Evolutionary conservation across 2,329 filamentous ascomycete genomes (phyloP).

Genomic region (Ascocoryne sarcoides): DNA sequence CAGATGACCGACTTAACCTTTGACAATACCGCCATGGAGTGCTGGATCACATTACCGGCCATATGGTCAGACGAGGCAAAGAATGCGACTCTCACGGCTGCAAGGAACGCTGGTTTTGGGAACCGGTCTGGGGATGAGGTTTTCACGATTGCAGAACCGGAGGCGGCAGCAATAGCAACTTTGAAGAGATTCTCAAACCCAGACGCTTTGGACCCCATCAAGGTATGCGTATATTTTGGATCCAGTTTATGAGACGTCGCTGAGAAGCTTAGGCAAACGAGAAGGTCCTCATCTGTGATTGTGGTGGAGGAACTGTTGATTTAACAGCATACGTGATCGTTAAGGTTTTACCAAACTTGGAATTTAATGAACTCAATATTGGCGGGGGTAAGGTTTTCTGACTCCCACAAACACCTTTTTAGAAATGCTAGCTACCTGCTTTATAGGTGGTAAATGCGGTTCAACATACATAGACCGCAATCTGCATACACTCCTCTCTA

Average conservation of each 20-base stretch:
- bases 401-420: neutral
- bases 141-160: constrained; percentile 20
- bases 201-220: neutral
- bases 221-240: neutral
- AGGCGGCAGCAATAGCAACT: constrained; percentile 20
- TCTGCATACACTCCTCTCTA: constrained; percentile 4
- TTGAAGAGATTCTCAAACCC: constrained; percentile 4
- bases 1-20: constrained; percentile 9
- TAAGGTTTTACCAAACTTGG: constrained; percentile 6
- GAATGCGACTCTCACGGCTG: constrained; percentile 17
- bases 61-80: constrained; percentile 23
- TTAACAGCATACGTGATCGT: constrained; percentile 16
- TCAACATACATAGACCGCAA: constrained; percentile 17
- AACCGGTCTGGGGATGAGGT: constrained; percentile 11
- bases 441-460: constrained; percentile 11
- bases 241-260: neutral
- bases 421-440: neutral
- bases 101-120: constrained; percentile 18
- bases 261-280: constrained; percentile 3
- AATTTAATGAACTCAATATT: constrained; percentile 16
- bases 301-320: constrained; percentile 24
- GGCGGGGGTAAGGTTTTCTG: constrained; percentile 11
- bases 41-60: constrained; percentile 22
- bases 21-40: constrained; percentile 16
- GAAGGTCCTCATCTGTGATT: constrained; percentile 22